Conservation (phyloP, 805 yeast genomes). For the Metschnikowia noctiluminum region DNA sequence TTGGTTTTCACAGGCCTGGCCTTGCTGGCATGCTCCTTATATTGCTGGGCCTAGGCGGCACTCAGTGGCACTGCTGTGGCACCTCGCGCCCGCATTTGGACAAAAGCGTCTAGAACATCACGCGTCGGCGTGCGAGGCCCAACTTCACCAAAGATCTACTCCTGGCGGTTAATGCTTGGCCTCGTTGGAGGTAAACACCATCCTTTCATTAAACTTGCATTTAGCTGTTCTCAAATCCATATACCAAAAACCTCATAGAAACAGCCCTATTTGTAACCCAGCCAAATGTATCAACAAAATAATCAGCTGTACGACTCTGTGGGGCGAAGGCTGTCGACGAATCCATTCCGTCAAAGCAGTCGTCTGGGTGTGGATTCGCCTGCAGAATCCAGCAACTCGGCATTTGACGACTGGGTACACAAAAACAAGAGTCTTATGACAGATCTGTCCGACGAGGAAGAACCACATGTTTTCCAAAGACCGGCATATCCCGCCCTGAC, state of each 20-base stretch:
- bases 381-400: conserved; percentile 12
- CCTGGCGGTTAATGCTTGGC: background rate
- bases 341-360: conserved; percentile 56
- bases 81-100: background rate
- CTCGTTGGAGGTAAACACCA: no score
- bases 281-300: conserved; percentile 39
- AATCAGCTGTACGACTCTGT: conserved; percentile 32
- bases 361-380: conserved; percentile 17
- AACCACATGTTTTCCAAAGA: conserved; percentile 21
- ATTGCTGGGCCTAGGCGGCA: no score
- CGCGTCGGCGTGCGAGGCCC: conserved; percentile 11
- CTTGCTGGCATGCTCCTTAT: no score
- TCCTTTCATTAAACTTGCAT: no score
- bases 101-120: conserved; percentile 1
- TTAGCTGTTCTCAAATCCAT: background rate
- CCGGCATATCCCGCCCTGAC: conserved; percentile 28
- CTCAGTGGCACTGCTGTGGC: background rate
- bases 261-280: background rate
- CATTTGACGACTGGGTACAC: conserved; percentile 59
- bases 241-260: no score
- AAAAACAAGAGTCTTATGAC: conserved; percentile 40
- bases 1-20: no score
- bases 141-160: background rate
- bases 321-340: conserved; percentile 53
- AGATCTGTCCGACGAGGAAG: conserved; percentile 42